Evolutionary conservation across 108 stramenopile species (phyloP).

Genomic region (Skeletonema tropicum): DNA sequence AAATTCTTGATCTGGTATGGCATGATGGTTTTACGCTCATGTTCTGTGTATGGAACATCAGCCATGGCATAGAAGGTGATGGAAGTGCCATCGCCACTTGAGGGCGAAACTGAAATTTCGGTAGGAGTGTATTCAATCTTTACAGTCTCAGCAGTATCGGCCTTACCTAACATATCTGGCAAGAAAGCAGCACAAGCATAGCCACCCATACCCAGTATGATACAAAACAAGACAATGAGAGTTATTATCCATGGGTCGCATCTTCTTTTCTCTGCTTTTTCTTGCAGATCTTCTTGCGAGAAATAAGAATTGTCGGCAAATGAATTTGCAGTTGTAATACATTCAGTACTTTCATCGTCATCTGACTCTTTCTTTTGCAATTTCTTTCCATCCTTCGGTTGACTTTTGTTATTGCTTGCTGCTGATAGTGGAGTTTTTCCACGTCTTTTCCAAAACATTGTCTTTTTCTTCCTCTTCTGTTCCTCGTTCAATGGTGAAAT

Average conservation of each 20-base stretch:
- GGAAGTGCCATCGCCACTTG: background rate
- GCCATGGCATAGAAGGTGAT: constrained; percentile 23
- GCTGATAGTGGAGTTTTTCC: background rate
- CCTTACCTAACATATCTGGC: background rate
- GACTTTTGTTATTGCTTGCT: background rate
- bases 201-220: background rate
- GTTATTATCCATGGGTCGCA: background rate
- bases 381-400: background rate
- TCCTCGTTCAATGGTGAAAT: background rate
- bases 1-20: constrained; percentile 12
- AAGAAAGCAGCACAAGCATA: background rate
- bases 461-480: background rate
- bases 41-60: constrained; percentile 17
- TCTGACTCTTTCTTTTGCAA: background rate
- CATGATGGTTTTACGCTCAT: constrained; percentile 12
- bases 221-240: background rate
- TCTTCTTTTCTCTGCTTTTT: background rate
- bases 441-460: background rate
- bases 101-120: background rate
- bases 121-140: background rate
- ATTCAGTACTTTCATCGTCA: background rate
- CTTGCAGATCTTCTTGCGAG: background rate
- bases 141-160: background rate
- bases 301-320: background rate
- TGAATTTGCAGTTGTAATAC: background rate